Percentiles rank a stretch among this genome's conserved stretches.
phyloP scores from a whole-genome alignment of 352 stramenopile genomes.

The Pythium dissotocum region DNA sequence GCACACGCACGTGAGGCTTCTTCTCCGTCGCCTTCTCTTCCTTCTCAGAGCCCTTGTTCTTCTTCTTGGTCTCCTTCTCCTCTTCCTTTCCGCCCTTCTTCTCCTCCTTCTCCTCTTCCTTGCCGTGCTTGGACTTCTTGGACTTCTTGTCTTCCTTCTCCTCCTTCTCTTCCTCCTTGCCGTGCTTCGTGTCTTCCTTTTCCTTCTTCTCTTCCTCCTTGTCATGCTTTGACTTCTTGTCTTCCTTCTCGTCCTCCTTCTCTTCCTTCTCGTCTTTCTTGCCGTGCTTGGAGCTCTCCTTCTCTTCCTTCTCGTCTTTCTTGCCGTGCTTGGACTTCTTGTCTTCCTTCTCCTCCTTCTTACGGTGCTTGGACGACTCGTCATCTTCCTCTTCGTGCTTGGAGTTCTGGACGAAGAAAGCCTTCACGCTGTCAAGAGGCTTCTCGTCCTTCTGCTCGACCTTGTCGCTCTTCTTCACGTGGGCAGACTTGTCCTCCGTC shows the following conservation, averaged over 20 bases:
- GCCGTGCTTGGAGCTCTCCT: not conserved
- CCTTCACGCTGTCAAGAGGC: too few relatives aligned
- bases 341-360: not conserved
- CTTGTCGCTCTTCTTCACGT: too few relatives aligned
- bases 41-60: too few relatives aligned
- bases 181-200: not conserved
- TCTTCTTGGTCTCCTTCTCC: conserved; percentile 7
- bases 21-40: too few relatives aligned
- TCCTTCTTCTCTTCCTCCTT: conserved; percentile 8
- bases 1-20: too few relatives aligned
- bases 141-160: too few relatives aligned
- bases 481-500: too few relatives aligned
- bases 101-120: conserved; percentile 8
- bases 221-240: not conserved
- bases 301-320: conserved; percentile 2
- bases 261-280: conserved; percentile 8
- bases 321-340: not conserved
- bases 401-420: too few relatives aligned
- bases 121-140: not conserved
- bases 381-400: too few relatives aligned
- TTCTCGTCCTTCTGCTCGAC: too few relatives aligned
- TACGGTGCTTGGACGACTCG: too few relatives aligned
- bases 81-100: not conserved
- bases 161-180: not conserved
- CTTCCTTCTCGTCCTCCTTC: not conserved